A percentile compares a stretch with the other conserved stretches of the same genome.
Evolutionary conservation across 768 basidiomycete species (phyloP).

Genomic region (Sarcodon sp.): DNA sequence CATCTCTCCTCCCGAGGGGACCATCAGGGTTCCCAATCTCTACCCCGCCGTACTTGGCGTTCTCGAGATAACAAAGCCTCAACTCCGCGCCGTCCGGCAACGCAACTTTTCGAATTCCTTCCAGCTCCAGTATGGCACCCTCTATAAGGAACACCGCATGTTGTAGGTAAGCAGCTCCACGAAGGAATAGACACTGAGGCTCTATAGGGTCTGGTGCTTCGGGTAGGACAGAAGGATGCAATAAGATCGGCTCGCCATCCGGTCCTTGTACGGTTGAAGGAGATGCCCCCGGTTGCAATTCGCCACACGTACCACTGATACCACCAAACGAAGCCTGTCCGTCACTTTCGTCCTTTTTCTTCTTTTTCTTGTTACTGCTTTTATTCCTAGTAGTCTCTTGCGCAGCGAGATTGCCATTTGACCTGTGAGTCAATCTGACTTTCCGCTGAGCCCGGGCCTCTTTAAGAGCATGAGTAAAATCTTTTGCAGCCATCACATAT

Average conservation of each 20-base stretch:
- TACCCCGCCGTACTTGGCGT: slow-evolving; percentile 72
- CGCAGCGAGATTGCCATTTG: slow-evolving; percentile 11
- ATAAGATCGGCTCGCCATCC: slow-evolving; percentile 35
- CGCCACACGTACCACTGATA: slow-evolving; percentile 40
- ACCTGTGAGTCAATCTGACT: slow-evolving; percentile 41
- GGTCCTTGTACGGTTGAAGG: slow-evolving; percentile 29
- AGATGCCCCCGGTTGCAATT: background rate
- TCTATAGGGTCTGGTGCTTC: slow-evolving; percentile 83
- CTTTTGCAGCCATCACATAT: slow-evolving; percentile 57
- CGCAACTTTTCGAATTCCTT: slow-evolving; percentile 47
- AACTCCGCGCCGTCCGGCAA: slow-evolving; percentile 63
- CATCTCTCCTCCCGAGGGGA: slow-evolving; percentile 47
- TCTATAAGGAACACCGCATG: slow-evolving; percentile 71
- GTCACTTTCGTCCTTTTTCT: slow-evolving; percentile 14
- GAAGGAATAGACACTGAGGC: slow-evolving; percentile 70
- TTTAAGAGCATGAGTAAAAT: slow-evolving; percentile 71
- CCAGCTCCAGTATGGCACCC: slow-evolving; percentile 53
- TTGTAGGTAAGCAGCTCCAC: slow-evolving; percentile 75
- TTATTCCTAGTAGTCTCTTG: slow-evolving; percentile 21
- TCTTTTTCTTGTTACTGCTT: slow-evolving; percentile 42
- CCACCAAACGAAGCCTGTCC: slow-evolving; percentile 10
- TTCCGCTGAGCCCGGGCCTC: slow-evolving; percentile 66
- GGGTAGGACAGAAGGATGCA: slow-evolving; percentile 66
- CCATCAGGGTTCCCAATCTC: slow-evolving; percentile 77
- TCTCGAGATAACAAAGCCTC: slow-evolving; percentile 62